Evolutionary conservation across 2,329 filamentous ascomycete genomes (phyloP).

Genomic region (Cercospora sojina): DNA sequence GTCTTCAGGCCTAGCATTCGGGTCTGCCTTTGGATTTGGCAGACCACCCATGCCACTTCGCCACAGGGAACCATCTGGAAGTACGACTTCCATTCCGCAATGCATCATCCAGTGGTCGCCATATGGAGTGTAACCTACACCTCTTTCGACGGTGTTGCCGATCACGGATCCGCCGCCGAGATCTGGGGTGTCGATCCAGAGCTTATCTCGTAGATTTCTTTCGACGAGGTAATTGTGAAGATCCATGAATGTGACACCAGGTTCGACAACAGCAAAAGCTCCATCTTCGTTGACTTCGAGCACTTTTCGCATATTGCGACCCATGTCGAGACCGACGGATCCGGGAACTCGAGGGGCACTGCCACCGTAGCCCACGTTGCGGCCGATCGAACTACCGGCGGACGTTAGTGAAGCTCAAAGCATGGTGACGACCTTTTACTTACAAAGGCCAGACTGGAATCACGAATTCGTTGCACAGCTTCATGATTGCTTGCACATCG

Average conservation of each 20-base stretch:
- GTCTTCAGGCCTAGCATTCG: conserved; percentile 23
- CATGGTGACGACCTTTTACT: background rate
- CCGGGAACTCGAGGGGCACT: conserved; percentile 55
- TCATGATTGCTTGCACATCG: conserved; percentile 51
- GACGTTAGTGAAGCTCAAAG: background rate
- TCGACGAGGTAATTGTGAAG: conserved; percentile 53
- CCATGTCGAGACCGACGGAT: conserved; percentile 54
- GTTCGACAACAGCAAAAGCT: conserved; percentile 55
- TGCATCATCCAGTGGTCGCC: conserved; percentile 49
- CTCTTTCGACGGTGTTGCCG: conserved; percentile 52
- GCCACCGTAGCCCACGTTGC: conserved; percentile 57
- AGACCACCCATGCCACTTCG: conserved; percentile 46
- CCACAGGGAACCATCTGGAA: conserved; percentile 42
- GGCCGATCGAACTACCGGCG: conserved; percentile 43
- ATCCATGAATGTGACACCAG: conserved; percentile 55
- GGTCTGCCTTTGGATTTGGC: conserved; percentile 32
- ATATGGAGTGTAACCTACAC: conserved; percentile 42
- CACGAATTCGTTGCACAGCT: conserved; percentile 47
- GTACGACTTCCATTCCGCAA: conserved; percentile 47
- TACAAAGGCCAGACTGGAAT: conserved; percentile 51
- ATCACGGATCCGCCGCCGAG: conserved; percentile 53
- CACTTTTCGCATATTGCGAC: conserved; percentile 54
- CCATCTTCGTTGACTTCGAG: conserved; percentile 53
- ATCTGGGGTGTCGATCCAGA: conserved; percentile 50
- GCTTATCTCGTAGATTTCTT: conserved; percentile 39